phyloP scores from a whole-genome alignment of 2,329 filamentous ascomycete species.

The Colletotrichum sp. region DNA sequence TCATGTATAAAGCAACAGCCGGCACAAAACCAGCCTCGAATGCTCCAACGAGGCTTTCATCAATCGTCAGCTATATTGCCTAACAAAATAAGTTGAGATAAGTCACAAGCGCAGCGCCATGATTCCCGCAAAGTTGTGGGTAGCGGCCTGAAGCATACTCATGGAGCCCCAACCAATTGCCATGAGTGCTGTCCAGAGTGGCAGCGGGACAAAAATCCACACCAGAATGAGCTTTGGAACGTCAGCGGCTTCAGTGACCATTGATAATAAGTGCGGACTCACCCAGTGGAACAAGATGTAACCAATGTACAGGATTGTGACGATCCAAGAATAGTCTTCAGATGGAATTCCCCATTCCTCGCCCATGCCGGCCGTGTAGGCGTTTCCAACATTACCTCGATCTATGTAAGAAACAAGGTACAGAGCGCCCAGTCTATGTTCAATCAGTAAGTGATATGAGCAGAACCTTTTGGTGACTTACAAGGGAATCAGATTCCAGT shows the following conservation, averaged over 20 bases:
- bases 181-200: constrained; percentile 20
- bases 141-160: constrained; percentile 33
- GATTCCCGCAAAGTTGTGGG: constrained; percentile 37
- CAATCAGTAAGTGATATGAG: not conserved
- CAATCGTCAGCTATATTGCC: not conserved
- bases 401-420: constrained; percentile 11
- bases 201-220: constrained; percentile 24
- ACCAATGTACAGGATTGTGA: constrained; percentile 4
- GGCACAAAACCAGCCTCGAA: constrained; percentile 48
- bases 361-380: constrained; percentile 20
- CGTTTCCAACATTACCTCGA: constrained; percentile 11
- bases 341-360: constrained; percentile 6
- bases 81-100: constrained; percentile 28
- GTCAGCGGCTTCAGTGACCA: not conserved
- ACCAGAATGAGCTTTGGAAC: not conserved
- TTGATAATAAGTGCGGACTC: too few species aligned
- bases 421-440: not conserved
- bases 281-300: constrained; percentile 8
- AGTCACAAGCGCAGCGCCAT: constrained; percentile 35
- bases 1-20: constrained; percentile 46
- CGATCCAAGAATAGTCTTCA: constrained; percentile 15
- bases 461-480: not conserved
- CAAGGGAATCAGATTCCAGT: constrained; percentile 5
- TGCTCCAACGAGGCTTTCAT: constrained; percentile 35
- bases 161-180: constrained; percentile 11